These are phyloP conservation scores for Fusarium brevicatenulatum DNA, from an alignment of 2,329 filamentous ascomycete genomes.

Conservation along the genomic window DNA sequence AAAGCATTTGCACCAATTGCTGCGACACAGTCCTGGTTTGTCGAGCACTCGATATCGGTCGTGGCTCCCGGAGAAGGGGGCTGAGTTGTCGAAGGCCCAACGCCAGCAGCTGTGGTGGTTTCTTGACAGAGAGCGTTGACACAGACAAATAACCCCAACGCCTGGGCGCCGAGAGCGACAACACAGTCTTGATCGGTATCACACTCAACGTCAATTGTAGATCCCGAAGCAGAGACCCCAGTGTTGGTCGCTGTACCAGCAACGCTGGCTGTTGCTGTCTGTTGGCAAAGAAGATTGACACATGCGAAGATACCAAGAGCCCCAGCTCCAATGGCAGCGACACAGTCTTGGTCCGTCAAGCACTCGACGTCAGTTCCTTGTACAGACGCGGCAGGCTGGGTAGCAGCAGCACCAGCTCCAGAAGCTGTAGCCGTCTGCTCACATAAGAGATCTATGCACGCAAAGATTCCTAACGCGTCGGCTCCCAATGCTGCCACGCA, in stretches of 20 bases:
- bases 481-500: not conserved
- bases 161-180: not conserved
- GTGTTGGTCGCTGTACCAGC: not conserved
- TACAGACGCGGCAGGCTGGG: not conserved
- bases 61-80: not conserved
- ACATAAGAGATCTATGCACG: conserved; percentile 6
- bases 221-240: not conserved
- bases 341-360: conserved; percentile 8
- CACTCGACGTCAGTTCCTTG: not conserved
- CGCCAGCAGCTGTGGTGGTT: not conserved
- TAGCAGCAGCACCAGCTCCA: not conserved
- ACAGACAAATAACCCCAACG: not conserved
- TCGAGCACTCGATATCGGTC: not conserved
- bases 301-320: conserved; percentile 11
- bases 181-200: conserved; percentile 12
- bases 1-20: not conserved
- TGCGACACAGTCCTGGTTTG: conserved; percentile 2
- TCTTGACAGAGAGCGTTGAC: conserved; percentile 9
- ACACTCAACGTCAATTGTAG: not conserved
- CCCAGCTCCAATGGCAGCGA: not conserved
- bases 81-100: not conserved
- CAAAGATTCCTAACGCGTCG: not conserved
- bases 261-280: not conserved
- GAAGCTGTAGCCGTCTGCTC: not conserved
- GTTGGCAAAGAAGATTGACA: conserved; percentile 10